Base-by-base conservation (phyloP, 164 flowering plant species). In the Liriodendron chinense region DNA sequence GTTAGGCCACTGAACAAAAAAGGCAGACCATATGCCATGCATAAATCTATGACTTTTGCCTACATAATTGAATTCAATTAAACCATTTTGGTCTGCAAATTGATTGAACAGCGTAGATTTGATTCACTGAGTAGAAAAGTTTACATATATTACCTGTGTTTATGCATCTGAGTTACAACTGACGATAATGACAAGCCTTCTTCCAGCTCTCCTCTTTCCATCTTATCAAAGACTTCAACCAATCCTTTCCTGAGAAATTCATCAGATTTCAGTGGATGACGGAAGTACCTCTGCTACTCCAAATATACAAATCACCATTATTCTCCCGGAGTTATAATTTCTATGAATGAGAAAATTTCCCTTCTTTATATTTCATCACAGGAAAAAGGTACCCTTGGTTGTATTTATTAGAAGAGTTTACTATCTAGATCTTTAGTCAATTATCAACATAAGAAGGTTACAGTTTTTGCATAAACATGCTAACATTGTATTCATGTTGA, bases 151-250 rank as follows among this genome's bases (percentile, higher is more conserved):
- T 79, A 92, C 99, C 97, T 90, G 75, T 85, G 80, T 72, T 81
- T 80, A 77, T 96, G 99, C 92, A 94, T 85, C 72, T 80, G 53
- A 76, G 18, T 85, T 63, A 96, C 85, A 48, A 80, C 80, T 10
- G 73, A 50, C 43, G 98, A 87, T 53, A 94, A 77, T 12, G 85
- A 78, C 23, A 88, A 49, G 22, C 86, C 93, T 82, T 87, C 92
- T 65, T 77, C 71, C 34, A 89, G 76, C 80, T 84, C 74, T 80
- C 97, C 98, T 74, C 79, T 77, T 73, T 94, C 95, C 77, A 94
- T 71, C 86, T 75, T 86, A 77, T 96, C 91, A 83, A 94, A 94
- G 70, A 96, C 74, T 77, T 82, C 82, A 28, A 96, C 96, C 10
- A 96, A 94, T 72, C 94, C 92, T 81, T 89, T 89, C 88, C 98